phyloP scores from a whole-genome alignment of 2,329 filamentous ascomycete genomes.

The Fusarium papillatum region DNA sequence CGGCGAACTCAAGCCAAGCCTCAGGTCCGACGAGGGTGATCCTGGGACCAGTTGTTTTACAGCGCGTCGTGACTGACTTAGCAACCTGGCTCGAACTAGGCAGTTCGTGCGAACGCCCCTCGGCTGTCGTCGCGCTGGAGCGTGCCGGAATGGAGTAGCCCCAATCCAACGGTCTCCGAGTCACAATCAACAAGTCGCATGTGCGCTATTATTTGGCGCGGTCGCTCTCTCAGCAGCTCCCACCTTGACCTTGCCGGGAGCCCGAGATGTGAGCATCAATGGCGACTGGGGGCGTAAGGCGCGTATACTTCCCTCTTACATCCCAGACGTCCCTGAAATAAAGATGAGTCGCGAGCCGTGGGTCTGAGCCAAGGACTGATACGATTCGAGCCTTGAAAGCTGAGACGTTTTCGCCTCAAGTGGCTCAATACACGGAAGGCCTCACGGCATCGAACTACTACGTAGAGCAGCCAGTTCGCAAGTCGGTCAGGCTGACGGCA shows the following conservation, averaged over 20 bases:
- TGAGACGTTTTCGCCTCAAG: constrained; percentile 26
- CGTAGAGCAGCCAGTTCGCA: constrained; percentile 8
- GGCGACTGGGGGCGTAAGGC: constrained; percentile 24
- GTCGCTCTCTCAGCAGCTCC: constrained; percentile 21
- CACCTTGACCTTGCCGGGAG: constrained; percentile 33
- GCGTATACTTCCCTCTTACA: constrained; percentile 22
- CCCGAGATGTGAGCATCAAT: constrained; percentile 24
- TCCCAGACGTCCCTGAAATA: constrained; percentile 29
- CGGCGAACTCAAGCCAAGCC: constrained; percentile 23
- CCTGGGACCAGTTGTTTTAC: constrained; percentile 29
- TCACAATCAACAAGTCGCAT: constrained; percentile 20
- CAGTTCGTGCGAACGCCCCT: constrained; percentile 43
- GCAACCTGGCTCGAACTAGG: constrained; percentile 43
- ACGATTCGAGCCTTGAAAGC: constrained; percentile 12
- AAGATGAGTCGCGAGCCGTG: constrained; percentile 21
- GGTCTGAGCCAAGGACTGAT: constrained; percentile 15
- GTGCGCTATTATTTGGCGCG: constrained; percentile 38
- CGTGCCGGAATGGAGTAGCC: constrained; percentile 13
- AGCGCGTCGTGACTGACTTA: constrained; percentile 37
- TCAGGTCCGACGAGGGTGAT: constrained; percentile 24
- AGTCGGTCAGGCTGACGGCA: constrained; percentile 19
- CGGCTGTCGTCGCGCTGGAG: constrained; percentile 35
- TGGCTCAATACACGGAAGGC: constrained; percentile 35
- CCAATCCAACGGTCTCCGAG: constrained; percentile 27
- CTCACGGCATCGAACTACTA: constrained; percentile 21